Base-by-base conservation (phyloP, 257 asterid genomes). In the Salvia miltiorrhiza region DNA sequence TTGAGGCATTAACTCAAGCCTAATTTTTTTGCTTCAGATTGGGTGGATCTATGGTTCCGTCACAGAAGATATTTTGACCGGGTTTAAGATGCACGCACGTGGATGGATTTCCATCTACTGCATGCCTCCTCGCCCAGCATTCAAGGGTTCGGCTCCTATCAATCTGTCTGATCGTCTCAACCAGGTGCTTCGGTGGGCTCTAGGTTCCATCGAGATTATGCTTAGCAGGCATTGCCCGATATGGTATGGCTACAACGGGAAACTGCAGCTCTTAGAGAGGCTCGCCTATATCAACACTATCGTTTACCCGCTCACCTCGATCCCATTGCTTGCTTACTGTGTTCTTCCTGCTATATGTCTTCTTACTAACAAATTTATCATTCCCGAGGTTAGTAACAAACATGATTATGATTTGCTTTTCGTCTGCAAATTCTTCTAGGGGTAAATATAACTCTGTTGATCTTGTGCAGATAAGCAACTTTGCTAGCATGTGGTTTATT, bases 31-130 rank as follows among this genome's bases (percentile, higher is more conserved):
- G 6, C 48, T 69, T 54, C 85, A 92, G 98, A 87, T 89, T 67
- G 98, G 98, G 77, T 92, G 98, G 96, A 92, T 92, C 28, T 89
- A 92, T 65, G 98, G 98, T 54, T 90, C 97, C 16, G 97, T 89
- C 40, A 92, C 98, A 11, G 98, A 92, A 76, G 97, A 92, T 85
- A 90, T 92, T 67, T 75, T 92, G 81, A 92, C 98, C 5, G 98
- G 98, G 56, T 87, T 92, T 61, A 92, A 92, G 80, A 92, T 92
- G 97, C 98, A 92, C 39, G 86, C 93, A 7, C 90, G 97, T 10
- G 97, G 98, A 63, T 92, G 97, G 98, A 79, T 79, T 79, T 92
- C 98, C 30, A 73, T 88, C 40, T 92, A 92, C 52, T 92, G 98
- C 59, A 86, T 87, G 93, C 96, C 98, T 33, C 89, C 87, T 41